Evolutionary conservation across 2,329 filamentous ascomycete genomes (phyloP), one percentile per base, ranked within the genome.

Genomic region (Ophioceras dolichostomum): DNA sequence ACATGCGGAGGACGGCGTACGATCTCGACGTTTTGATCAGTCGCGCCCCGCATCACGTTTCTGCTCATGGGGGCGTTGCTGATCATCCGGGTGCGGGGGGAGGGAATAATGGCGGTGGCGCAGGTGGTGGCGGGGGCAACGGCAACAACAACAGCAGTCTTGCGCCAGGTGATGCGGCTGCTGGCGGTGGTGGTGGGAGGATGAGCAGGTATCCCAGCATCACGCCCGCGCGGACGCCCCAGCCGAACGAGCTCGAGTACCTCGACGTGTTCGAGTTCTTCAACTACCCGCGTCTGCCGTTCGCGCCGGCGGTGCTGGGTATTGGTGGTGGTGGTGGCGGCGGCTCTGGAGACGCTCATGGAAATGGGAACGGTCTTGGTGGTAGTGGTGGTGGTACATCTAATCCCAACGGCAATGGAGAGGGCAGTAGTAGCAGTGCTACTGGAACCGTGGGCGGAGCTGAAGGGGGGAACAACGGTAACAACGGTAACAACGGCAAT

Each of bases 181-280:
- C 33, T 8, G 39, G 41, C 48, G 49, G 10, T 16, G 37, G 20
- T 24, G 10, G 27, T 12, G 39, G 37, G 30, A 10, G 5, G 22
- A 22, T 17, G 12, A 69, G 64, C 37, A 60, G 68, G 3, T 47
- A 71, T 32, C 61, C 67, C 3, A 72, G 66, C 46, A 59, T 65
- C 17, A 79, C 77, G 1, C 75, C 77, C 2, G 70, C 73, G 2
- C 71, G 76, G 44, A 82, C 79, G 21, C 83, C 84, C 1, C 82
- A 77, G 9, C 73, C 82, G 2, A 85, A 91, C 47, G 86, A 94
- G 51, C 65, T 94, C 4, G 88, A 94, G 54, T 94, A 93, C 53
- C 65, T 94, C 3, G 87, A 94, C 49, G 83, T 94, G 0, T 94
- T 95, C 54, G 85, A 91, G 48, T 94, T 93, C 53, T 95, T 94